Evolutionary conservation across 495 filamentous ascomycete species (phyloP).

Genomic region (Mytilinidion resinicola): DNA sequence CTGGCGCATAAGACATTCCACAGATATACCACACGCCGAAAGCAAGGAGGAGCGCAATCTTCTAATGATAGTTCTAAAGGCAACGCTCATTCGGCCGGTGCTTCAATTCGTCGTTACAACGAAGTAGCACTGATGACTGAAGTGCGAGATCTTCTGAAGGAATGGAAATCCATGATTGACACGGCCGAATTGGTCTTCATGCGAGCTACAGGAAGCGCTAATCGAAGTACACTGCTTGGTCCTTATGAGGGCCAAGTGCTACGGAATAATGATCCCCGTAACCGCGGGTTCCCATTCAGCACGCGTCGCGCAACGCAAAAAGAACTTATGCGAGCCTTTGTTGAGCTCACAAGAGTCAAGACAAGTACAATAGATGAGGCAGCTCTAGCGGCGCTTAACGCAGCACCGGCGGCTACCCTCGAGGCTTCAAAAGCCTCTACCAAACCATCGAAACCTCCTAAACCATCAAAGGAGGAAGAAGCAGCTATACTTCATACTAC

Average conservation of each 20-base stretch:
- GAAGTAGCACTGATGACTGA: conserved; percentile 81
- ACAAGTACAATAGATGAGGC: conserved; percentile 64
- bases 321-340: conserved; percentile 87
- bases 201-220: conserved; percentile 79
- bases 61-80: conserved; percentile 88
- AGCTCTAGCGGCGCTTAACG: conserved; percentile 45
- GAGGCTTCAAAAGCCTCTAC: conserved; percentile 15
- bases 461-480: conserved; percentile 72
- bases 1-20: conserved; percentile 97
- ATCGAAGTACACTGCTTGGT: conserved; percentile 77
- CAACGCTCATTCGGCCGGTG: conserved; percentile 86
- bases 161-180: conserved; percentile 81
- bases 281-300: conserved; percentile 87
- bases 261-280: conserved; percentile 71
- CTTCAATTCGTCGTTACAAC: conserved; percentile 85
- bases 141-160: conserved; percentile 65
- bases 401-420: conserved; percentile 26
- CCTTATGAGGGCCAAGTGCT: conserved; percentile 85
- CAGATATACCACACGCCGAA: conserved; percentile 89
- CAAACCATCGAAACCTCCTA: conserved; percentile 35
- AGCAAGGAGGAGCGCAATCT: conserved; percentile 92
- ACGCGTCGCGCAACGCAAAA: conserved; percentile 90
- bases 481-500: conserved; percentile 69
- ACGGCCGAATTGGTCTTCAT: conserved; percentile 78
- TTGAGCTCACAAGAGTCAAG: conserved; percentile 87